A percentile compares a stretch with the other conserved stretches of the same genome.
Conservation (phyloP, 2,329 filamentous ascomycete species). For the Gaeumannomyces sp. region DNA sequence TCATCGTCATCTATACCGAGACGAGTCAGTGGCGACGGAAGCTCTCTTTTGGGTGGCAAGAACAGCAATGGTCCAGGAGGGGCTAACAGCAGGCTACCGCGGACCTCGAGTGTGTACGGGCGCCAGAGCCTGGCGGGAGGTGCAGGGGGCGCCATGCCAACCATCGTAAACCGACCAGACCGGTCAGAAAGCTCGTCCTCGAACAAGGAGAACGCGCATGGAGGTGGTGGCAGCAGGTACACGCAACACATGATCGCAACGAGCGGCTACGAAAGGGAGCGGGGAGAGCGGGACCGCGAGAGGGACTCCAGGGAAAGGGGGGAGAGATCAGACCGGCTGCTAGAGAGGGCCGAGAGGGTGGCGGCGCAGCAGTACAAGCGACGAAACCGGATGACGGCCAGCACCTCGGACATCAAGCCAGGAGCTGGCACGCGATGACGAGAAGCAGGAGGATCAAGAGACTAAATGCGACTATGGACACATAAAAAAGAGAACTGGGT, state of each 20-base stretch:
- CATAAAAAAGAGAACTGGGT: neutral
- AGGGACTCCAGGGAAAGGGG: constrained; percentile 5
- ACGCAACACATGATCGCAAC: neutral
- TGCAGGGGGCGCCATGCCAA: neutral
- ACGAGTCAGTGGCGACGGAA: constrained; percentile 26
- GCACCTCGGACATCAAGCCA: constrained; percentile 5
- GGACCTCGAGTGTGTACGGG: constrained; percentile 22
- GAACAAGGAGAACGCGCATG: constrained; percentile 20
- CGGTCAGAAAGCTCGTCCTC: constrained; percentile 20
- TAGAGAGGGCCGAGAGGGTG: constrained; percentile 12
- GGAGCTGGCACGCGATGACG: constrained; percentile 3
- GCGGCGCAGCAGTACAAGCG: constrained; percentile 8
- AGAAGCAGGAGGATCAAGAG: neutral
- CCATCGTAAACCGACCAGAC: constrained; percentile 7
- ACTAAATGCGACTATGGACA: neutral
- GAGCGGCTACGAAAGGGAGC: neutral
- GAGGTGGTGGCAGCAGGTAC: neutral
- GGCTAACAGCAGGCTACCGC: constrained; percentile 21
- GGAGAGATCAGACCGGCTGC: neutral
- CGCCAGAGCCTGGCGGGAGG: constrained; percentile 22
- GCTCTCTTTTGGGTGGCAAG: constrained; percentile 14
- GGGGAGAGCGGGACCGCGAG: neutral
- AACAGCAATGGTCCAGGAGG: constrained; percentile 10
- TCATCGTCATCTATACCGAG: constrained; percentile 23
- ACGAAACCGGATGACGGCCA: constrained; percentile 6